Percentiles rank a stretch among this genome's conserved stretches.
Evolutionary conservation across 345 rosid genomes (phyloP).

Genomic region (Populus simonii): DNA sequence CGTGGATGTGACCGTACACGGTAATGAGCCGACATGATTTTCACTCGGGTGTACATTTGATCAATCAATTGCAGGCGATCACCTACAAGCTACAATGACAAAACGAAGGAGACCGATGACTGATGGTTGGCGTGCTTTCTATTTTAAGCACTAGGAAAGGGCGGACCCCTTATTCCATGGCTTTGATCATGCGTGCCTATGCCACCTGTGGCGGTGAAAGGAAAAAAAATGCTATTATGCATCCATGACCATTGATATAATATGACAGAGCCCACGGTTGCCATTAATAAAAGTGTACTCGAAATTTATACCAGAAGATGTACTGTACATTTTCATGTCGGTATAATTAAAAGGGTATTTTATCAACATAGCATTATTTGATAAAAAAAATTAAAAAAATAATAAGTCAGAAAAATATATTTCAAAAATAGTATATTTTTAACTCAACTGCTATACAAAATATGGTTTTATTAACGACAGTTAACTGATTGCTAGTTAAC

Average conservation of each 20-base stretch:
- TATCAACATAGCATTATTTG: too few species aligned
- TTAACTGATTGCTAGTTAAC: too few species aligned
- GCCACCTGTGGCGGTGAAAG: not conserved
- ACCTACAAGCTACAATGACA: slow-evolving; percentile 16
- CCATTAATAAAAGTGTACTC: not conserved
- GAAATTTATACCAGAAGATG: not conserved
- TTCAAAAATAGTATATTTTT: too few species aligned
- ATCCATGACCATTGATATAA: not conserved
- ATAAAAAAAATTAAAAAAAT: too few species aligned
- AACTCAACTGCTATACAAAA: too few species aligned
- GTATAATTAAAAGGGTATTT: too few species aligned
- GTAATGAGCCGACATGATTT: slow-evolving; percentile 14
- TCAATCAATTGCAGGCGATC: not conserved
- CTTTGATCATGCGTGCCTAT: not conserved
- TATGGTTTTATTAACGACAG: too few species aligned
- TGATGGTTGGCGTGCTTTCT: not conserved
- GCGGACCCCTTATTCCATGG: not conserved
- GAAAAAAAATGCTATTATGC: not conserved
- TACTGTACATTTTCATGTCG: not conserved
- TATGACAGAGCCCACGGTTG: not conserved
- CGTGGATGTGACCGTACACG: slow-evolving; percentile 10
- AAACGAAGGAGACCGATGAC: slow-evolving; percentile 3
- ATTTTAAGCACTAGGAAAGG: not conserved
- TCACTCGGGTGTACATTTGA: slow-evolving; percentile 1
- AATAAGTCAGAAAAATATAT: too few species aligned